Percentiles rank a stretch among this genome's conserved stretches.
These are phyloP conservation scores for Daedaleopsis nitida DNA, from an alignment of 768 basidiomycete species.

Conservation along the genomic window DNA sequence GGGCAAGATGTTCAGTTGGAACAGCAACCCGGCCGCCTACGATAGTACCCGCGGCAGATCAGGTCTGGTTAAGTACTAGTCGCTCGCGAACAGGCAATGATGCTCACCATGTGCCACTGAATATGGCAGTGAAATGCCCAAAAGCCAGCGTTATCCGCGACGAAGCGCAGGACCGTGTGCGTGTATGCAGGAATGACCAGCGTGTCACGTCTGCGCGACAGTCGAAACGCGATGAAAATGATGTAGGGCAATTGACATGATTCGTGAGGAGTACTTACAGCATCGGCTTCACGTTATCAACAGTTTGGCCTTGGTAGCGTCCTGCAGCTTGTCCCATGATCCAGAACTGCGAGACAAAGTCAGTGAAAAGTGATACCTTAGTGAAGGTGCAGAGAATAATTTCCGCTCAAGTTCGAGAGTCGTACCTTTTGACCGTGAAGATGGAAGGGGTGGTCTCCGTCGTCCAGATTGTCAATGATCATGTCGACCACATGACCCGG, in stretches of 20 bases:
- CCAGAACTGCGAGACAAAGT: slow-evolving; percentile 24
- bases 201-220: slow-evolving; percentile 38
- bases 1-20: slow-evolving; percentile 43
- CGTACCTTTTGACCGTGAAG: slow-evolving; percentile 37
- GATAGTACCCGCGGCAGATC: background rate
- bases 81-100: background rate
- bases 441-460: slow-evolving; percentile 40
- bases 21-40: slow-evolving; percentile 39
- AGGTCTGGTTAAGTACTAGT: too few relatives aligned
- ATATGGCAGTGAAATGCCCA: slow-evolving; percentile 49
- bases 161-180: slow-evolving; percentile 41
- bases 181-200: slow-evolving; percentile 41
- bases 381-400: too few relatives aligned
- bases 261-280: slow-evolving; percentile 18
- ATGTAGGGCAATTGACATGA: too few relatives aligned
- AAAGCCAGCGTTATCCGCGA: slow-evolving; percentile 45
- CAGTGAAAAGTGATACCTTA: background rate
- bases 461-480: slow-evolving; percentile 32
- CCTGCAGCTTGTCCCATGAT: slow-evolving; percentile 40
- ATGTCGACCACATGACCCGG: slow-evolving; percentile 26
- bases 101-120: slow-evolving; percentile 23
- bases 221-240: background rate
- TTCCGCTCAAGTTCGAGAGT: background rate
- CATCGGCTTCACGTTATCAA: slow-evolving; percentile 40
- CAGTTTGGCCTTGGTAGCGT: slow-evolving; percentile 29